phyloP scores from a whole-genome alignment of 495 filamentous ascomycete genomes.

The Stereocaulon alpinum region DNA sequence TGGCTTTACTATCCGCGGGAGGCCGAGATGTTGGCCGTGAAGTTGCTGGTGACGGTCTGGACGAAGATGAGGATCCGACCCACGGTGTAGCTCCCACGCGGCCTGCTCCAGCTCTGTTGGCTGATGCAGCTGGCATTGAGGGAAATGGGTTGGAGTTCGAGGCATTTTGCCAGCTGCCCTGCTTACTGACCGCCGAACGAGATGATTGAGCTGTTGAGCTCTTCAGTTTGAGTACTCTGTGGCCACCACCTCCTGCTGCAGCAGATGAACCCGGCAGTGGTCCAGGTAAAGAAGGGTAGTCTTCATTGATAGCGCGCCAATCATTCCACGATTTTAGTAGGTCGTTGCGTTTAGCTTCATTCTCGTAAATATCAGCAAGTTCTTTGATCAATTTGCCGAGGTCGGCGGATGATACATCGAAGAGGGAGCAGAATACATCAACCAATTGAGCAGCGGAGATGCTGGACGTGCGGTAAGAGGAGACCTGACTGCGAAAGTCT shows the following conservation, averaged over 20 bases:
- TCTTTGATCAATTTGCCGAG: conserved; percentile 87
- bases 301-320: conserved; percentile 90
- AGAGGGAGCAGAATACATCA: conserved; percentile 70
- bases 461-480: conserved; percentile 55
- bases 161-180: conserved; percentile 39
- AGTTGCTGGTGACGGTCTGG: conserved; percentile 18
- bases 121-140: conserved; percentile 34
- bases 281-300: conserved; percentile 82
- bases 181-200: conserved; percentile 45
- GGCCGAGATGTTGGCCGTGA: conserved; percentile 25
- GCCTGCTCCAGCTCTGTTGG: conserved; percentile 29
- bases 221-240: conserved; percentile 61
- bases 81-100: conserved; percentile 42
- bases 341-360: conserved; percentile 55
- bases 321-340: conserved; percentile 82
- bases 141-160: conserved; percentile 37
- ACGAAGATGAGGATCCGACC: conserved; percentile 24
- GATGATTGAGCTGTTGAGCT: conserved; percentile 67
- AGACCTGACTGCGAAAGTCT: conserved; percentile 68
- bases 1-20: conserved; percentile 20
- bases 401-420: conserved; percentile 67
- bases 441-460: conserved; percentile 66
- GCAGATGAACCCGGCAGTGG: conserved; percentile 42
- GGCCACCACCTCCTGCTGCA: conserved; percentile 37
- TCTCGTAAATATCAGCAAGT: conserved; percentile 86